A percentile compares a stretch with the other conserved stretches of the same genome.
These are phyloP conservation scores for Melanogaster broomeanus DNA, from an alignment of 768 basidiomycete species.

Conservation along the genomic window DNA sequence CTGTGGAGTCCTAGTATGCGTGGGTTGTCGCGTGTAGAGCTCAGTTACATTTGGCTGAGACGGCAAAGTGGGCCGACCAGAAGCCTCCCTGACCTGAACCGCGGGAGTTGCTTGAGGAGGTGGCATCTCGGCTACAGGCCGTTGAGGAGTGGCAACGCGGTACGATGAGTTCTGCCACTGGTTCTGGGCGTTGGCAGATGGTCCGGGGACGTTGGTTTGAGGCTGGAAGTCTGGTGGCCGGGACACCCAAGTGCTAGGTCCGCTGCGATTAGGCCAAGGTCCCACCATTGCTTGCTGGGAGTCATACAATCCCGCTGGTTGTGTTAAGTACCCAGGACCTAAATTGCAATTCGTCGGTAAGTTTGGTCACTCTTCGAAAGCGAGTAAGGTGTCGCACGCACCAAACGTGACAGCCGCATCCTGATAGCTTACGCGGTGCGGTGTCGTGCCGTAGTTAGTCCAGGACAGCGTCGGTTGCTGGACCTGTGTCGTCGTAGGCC, in stretches of 20 bases:
- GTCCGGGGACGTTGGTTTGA: not conserved
- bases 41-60: not conserved
- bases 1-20: not conserved
- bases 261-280: not conserved
- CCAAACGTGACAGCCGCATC: not conserved
- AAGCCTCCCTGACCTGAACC: not conserved
- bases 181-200: not conserved
- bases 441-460: conserved; percentile 5
- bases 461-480: conserved; percentile 11
- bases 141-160: not conserved
- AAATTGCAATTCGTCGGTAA: not conserved
- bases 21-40: not conserved
- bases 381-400: conserved; percentile 3
- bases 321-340: conserved; percentile 1
- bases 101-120: not conserved
- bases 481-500: conserved; percentile 1
- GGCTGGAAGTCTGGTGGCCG: not conserved
- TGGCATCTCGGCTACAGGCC: not conserved
- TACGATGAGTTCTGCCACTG: conserved; percentile 1
- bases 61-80: not conserved
- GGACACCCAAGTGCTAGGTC: not conserved
- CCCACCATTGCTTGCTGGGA: not conserved
- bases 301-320: not conserved
- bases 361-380: not conserved
- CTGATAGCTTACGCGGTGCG: not conserved